These are phyloP conservation scores for Gracilariopsis chorda DNA, from an alignment of 23 red algal genomes.

Conservation along the genomic window DNA sequence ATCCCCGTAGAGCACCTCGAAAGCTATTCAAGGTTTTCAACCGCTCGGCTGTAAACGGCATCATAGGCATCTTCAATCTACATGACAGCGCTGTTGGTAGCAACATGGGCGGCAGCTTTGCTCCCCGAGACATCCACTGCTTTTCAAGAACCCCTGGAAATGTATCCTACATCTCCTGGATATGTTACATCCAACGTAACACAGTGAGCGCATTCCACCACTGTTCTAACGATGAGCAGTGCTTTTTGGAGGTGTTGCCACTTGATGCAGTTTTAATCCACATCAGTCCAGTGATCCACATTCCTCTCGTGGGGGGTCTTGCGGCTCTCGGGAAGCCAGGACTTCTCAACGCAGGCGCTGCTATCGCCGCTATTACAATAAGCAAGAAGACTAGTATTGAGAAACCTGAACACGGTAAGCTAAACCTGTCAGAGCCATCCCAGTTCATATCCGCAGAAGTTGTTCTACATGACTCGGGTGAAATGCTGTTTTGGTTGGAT, in stretches of 20 bases:
- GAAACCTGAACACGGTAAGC: not conserved
- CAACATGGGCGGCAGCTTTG: not conserved
- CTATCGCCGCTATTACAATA: not conserved
- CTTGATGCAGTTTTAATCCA: slow-evolving; percentile 21
- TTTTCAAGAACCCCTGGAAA: not conserved
- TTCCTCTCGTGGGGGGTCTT: not conserved
- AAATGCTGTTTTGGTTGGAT: slow-evolving; percentile 18
- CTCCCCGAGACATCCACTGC: slow-evolving; percentile 4
- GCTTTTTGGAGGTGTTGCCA: not conserved
- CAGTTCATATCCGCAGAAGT: not conserved
- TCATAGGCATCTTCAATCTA: slow-evolving; percentile 52
- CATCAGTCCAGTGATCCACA: slow-evolving; percentile 25
- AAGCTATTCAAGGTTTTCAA: slow-evolving; percentile 59
- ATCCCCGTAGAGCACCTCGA: not conserved
- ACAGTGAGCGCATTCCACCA: not conserved
- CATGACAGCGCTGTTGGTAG: not conserved
- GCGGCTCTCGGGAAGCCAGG: slow-evolving; percentile 16
- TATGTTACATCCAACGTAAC: not conserved
- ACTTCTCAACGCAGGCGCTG: slow-evolving; percentile 30
- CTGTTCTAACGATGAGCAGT: not conserved
- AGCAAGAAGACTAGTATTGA: not conserved
- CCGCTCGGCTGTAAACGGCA: not conserved
- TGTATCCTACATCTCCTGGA: not conserved
- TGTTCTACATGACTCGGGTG: not conserved
- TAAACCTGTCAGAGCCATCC: not conserved